Conservation (phyloP, 108 stramenopile genomes). For the Cyclotella kingstonii region DNA sequence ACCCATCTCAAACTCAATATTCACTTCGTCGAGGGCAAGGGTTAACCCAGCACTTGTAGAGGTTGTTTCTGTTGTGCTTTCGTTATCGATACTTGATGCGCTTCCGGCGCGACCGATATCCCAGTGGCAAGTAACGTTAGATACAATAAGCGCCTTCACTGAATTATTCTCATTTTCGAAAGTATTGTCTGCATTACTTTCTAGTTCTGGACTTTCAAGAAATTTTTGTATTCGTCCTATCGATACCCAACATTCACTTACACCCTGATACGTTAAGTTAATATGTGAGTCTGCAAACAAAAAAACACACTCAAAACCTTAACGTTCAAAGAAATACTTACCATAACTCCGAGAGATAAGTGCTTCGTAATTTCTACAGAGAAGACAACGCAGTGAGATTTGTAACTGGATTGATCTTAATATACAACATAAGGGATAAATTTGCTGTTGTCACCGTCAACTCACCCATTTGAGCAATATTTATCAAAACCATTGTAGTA, state of each 20-base stretch:
- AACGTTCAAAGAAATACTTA: neutral
- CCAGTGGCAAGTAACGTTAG: constrained; percentile 48
- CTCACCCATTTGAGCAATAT: constrained; percentile 70
- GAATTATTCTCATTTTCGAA: neutral
- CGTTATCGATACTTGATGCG: neutral
- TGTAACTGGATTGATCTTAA: no score
- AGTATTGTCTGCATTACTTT: neutral
- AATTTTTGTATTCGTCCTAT: constrained; percentile 69
- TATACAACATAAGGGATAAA: no score
- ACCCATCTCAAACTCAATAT: constrained; percentile 45
- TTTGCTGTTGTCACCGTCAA: neutral
- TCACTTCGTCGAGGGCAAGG: constrained; percentile 36
- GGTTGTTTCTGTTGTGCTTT: constrained; percentile 9
- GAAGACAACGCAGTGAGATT: constrained; percentile 14
- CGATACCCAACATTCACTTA: constrained; percentile 67
- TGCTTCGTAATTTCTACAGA: constrained; percentile 77
- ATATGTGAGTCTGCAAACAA: neutral
- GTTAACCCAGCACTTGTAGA: constrained; percentile 8
- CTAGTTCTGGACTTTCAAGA: constrained; percentile 63
- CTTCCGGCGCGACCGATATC: constrained; percentile 14
- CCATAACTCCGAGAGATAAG: constrained; percentile 75
- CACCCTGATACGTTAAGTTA: constrained; percentile 26
- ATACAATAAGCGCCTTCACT: constrained; percentile 10
- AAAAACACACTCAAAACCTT: neutral
- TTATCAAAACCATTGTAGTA: constrained; percentile 61